Evolutionary conservation across 208 protist species (phyloP), one percentile per base, ranked within the genome.

Genomic region (Herpetomonas samuelpessoai): DNA sequence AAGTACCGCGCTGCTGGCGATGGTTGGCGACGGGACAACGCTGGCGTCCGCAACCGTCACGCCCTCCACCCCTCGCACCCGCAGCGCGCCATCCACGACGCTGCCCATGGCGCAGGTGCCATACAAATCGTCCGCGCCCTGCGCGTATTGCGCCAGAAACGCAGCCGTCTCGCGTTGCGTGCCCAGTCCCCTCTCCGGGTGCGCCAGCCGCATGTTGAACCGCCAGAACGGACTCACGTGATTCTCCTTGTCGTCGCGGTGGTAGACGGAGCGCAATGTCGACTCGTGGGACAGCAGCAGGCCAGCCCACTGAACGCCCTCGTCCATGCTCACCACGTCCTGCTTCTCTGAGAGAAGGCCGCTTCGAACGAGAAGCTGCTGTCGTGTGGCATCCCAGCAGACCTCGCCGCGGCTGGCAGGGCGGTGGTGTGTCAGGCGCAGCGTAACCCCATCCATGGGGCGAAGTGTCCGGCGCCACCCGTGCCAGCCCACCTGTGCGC

Each of bases 391-490:
- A 26, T 57, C 52, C 38, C 64, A 55, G 46, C 26, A 38, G 9
- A 93, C 74, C 29, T 74, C 63, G 22, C 86, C 86, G 16, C 86
- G 74, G 53, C 76, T 81, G 16, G 58, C 26, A 0, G 83, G 80
- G 66, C 88, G 83, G 72, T 93, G 83, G 51, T 88, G 86, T 12
- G 71, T 71, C 14, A 88, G 68, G 22, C 83, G 83, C 44, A 90
- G 57, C 7, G 81, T 85, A 62, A 88, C 79, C 24, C 83, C 83
- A 48, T 83, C 71, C 46, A 80, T 59, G 38, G 65, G 57, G 35
- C 71, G 10, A 3, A 16, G 65, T 22, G 59, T 61, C 21, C 56
- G 69, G 49, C 35, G 25, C 61, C 59, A 73, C 44, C 56, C 54
- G 21, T 58, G 65, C 64, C 50, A 55, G 45, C 68, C 71, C 52